Evolutionary conservation across 2,329 filamentous ascomycete species (phyloP).

Genomic region (Alternaria solani): DNA sequence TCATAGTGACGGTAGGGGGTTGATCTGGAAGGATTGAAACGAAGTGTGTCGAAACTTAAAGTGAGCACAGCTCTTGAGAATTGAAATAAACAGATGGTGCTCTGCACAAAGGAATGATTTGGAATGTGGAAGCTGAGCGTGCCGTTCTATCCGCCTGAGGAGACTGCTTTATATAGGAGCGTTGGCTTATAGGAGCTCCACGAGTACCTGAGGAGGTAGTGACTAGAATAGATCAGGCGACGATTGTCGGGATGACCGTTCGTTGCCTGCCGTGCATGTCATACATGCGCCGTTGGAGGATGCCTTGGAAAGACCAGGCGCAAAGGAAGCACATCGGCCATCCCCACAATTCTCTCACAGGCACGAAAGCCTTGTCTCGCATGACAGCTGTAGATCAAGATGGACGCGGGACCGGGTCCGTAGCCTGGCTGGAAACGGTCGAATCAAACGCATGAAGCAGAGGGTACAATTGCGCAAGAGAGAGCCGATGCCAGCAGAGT

Average conservation of each 20-base stretch:
- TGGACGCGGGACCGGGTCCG: slow-evolving; percentile 24
- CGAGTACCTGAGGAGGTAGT: slow-evolving; percentile 21
- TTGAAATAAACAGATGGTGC: slow-evolving; percentile 39
- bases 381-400: slow-evolving; percentile 28
- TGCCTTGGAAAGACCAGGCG: slow-evolving; percentile 33
- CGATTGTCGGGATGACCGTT: slow-evolving; percentile 26
- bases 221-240: slow-evolving; percentile 22
- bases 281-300: slow-evolving; percentile 47
- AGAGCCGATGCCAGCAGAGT: slow-evolving; percentile 28
- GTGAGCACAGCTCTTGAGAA: slow-evolving; percentile 50
- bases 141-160: slow-evolving; percentile 18
- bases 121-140: slow-evolving; percentile 29
- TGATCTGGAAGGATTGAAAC: slow-evolving; percentile 29
- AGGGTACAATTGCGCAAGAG: slow-evolving; percentile 18
- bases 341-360: slow-evolving; percentile 42
- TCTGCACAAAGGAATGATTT: slow-evolving; percentile 42
- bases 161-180: slow-evolving; percentile 34
- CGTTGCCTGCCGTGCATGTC: slow-evolving; percentile 41
- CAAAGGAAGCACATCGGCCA: slow-evolving; percentile 23
- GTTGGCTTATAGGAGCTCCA: slow-evolving; percentile 7
- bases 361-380: slow-evolving; percentile 28
- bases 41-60: slow-evolving; percentile 34
- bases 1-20: slow-evolving; percentile 40
- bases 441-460: slow-evolving; percentile 45
- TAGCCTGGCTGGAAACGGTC: slow-evolving; percentile 37